Base-by-base conservation (phyloP, 805 yeast species). In the Starmerella kuoi region DNA sequence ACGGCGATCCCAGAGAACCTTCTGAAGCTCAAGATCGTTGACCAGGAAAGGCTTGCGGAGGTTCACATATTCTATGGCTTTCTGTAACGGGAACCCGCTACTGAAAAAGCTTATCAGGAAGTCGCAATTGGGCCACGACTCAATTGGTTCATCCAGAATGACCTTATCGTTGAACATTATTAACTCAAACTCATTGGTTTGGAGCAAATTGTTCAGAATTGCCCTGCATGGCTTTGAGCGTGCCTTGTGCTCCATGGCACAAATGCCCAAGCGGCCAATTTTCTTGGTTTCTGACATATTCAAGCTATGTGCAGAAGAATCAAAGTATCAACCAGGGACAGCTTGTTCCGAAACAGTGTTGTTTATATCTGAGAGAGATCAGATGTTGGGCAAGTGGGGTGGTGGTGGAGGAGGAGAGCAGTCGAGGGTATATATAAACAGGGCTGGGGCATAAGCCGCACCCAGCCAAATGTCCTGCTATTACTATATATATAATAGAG, bases 71-170 rank as follows among this genome's bases (percentile, higher is more conserved):
- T 77, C 71, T 45, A 91, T 88, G 2, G 98, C 99, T 61, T 91
- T 91, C 53, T 88, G 94, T 34, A 91, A 67, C 0, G 99, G 99
- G 63, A 91, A 91, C 0, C 99, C 99, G 24, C 77, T 74, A n/a
- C 94, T 82, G 61, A 91, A 91, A 62, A 91, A 91, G 51, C 88
- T 79, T 47, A 91, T 83, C 48, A 91, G 68, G 56, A 85, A 91
- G 60, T 91, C 99, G 65, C 98, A 91, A 28, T 95, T 85, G 30
- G 99, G 99, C 99, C 99, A 91, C 59, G 86, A 85, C 64, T 91
- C 97, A 45, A 91, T 74, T 14, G 72, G 65, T 64, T 93, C 98
- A 61, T 91, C 98, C 42, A 91, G 64, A 39, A 91, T 88, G 20
- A 86, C 96, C 62, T 91, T 91, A 61, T 91, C 99, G 45, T 97